Base-by-base conservation (phyloP, 768 basidiomycete genomes). In the Russula vinacea region DNA sequence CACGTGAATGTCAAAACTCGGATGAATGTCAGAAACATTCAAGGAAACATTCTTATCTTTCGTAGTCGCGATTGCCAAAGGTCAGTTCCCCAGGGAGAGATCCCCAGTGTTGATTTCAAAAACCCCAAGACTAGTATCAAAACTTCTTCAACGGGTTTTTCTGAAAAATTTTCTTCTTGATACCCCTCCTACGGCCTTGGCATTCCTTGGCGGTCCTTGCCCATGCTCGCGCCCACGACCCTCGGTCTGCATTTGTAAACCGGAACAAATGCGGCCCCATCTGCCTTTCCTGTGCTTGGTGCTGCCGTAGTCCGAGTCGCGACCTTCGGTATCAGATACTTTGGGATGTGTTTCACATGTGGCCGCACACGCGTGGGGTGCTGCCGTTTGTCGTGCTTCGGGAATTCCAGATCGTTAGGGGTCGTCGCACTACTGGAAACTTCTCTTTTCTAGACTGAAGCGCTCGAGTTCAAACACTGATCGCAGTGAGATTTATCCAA, bases 261-360 rank as follows among this genome's bases (percentile, higher is more conserved):
- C 0, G 89, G 88, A 19, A 89, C 84, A 69, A 92, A 90, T 13
- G 80, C 81, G 44, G 76, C 79, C 32, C 75, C 75, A 0, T 40
- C 56, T 5, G 50, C 3, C 19, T 68, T 67, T 5, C 72, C 72
- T 8, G 49, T 33, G 8, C 62, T 58, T 14, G 77, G 77, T 0
- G 72, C 71, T 10, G 78, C 81, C 13, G 77, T 55, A 9, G 88
- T 78, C 26, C 29, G 29, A 29, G 29, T 29, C 29, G 87, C 85
- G 54, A 92, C 88, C 33, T 84, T 85, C 2, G 96, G 95, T 66
- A 97, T 79, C 32, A 98, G 80, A 73, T 99, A 99, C 60, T 87
- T 88, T 1, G 96, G 97, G 5, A 98, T 86, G 74, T 95, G 90
- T 74, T 96, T 98, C 86, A 98, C 91, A 73, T 98, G 95, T 1